These are phyloP conservation scores for Hydrangea macrophylla DNA, from an alignment of 148 eudicot genomes.

Conservation along the genomic window DNA sequence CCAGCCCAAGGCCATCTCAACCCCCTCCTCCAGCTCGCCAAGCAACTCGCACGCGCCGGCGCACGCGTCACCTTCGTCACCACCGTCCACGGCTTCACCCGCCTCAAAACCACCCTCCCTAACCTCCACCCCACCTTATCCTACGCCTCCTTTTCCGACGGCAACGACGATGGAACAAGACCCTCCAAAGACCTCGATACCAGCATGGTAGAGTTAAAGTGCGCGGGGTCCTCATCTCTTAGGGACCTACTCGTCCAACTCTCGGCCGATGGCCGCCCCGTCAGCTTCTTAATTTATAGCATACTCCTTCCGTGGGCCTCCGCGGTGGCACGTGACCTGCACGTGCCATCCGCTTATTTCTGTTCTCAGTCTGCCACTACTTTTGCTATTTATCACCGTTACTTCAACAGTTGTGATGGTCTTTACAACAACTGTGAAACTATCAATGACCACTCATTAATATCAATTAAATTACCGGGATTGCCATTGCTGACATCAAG, in stretches of 20 bases:
- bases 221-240: constrained; percentile 15
- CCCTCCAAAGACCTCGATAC: neutral
- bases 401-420: constrained; percentile 17
- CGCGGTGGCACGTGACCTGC: constrained; percentile 33
- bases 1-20: constrained; percentile 58
- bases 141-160: constrained; percentile 33
- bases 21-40: constrained; percentile 53
- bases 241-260: constrained; percentile 6
- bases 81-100: constrained; percentile 15
- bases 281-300: constrained; percentile 29
- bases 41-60: constrained; percentile 29
- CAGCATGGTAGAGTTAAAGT: constrained; percentile 12
- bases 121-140: constrained; percentile 14
- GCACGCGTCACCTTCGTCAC: constrained; percentile 40
- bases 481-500: constrained; percentile 23
- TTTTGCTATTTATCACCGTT: constrained; percentile 31
- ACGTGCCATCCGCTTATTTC: constrained; percentile 33
- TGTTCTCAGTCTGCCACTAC: constrained; percentile 27
- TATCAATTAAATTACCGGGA: constrained; percentile 22
- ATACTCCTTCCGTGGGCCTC: constrained; percentile 42
- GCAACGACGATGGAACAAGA: constrained; percentile 24
- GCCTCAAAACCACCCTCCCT: constrained; percentile 10
- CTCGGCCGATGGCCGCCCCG: constrained; percentile 19
- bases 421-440: neutral
- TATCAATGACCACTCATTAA: neutral